Base-by-base conservation (phyloP, 306 rosid species). In the Cucumis hystrix region DNA sequence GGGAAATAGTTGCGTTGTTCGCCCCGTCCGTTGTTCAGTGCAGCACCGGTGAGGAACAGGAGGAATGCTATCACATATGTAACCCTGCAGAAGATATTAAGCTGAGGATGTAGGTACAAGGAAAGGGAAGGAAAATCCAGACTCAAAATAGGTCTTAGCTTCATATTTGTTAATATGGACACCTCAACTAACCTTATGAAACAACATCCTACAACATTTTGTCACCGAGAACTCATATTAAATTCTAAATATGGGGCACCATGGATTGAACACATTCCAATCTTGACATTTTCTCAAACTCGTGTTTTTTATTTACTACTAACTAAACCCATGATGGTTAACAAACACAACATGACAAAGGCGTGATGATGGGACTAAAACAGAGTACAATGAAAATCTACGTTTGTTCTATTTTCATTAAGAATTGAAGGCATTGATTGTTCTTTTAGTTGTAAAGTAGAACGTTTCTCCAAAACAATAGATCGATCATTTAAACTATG, bases 21-120 rank as follows among this genome's bases (percentile, higher is more conserved):
- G 0, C 87, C 85, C 10, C 84, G 91, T 67, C 76, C 81, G 64
- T 82, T 89, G 28, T 92, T 89, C 63, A 92, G 85, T 3, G 91
- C 91, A 15, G 95, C 93, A 25, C 94, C 98, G 0, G 90, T 70
- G 75, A 90, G 85, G 79, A 89, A 78, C 87, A 90, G 82, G 70
- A 94, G 87, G 81, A 87, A 87, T 6, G 88, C 94, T 4, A 90
- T 67, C 51, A 89, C 90, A 82, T 84, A 90, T 3, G 91, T 79
- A 84, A 90, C 71, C 97, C 98, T 94, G 90, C 81, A 72, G 63
- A n/a, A 37, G 49, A 7, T 56, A 45, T 43, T 60, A 28, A 30
- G 45, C 20, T 25, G 47, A 7, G 17, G 59, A 3, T 70, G 7
- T 4, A 47, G 30, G 7, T 49, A 28, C 60, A 23, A 45, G 41